phyloP scores from a whole-genome alignment of 257 asterid genomes.

The Nicotiana tabacum region DNA sequence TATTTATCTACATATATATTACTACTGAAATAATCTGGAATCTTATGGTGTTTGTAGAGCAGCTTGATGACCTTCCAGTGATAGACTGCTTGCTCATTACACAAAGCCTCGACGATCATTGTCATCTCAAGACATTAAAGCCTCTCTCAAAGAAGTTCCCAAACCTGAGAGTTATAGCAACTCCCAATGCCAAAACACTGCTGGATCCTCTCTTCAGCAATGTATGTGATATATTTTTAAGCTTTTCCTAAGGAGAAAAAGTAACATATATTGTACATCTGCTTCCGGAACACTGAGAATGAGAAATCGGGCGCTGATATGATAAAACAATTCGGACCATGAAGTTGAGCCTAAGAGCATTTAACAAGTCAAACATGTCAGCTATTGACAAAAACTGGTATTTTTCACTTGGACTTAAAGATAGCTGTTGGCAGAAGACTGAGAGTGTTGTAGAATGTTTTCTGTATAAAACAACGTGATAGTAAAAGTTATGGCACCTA shows the following conservation, averaged over 20 bases:
- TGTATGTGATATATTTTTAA: conserved; percentile 37
- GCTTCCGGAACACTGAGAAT: not conserved
- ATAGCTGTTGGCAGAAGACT: not conserved
- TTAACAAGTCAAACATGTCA: not conserved
- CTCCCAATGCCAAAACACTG: conserved; percentile 74
- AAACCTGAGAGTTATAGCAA: conserved; percentile 63
- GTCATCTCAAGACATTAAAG: conserved; percentile 78
- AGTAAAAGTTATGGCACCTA: not conserved
- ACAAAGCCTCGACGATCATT: conserved; percentile 96
- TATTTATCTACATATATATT: not conserved
- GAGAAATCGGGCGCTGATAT: not conserved
- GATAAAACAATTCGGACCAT: not conserved
- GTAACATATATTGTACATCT: not conserved
- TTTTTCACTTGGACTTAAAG: not conserved
- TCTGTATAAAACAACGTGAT: not conserved
- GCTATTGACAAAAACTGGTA: not conserved
- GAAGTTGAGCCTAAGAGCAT: too few species aligned
- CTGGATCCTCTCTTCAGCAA: conserved; percentile 77
- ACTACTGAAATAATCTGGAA: conserved; percentile 2
- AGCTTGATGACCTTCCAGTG: conserved; percentile 86
- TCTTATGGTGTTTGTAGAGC: conserved; percentile 35
- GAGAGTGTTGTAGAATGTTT: not conserved
- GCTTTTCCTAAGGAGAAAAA: not conserved
- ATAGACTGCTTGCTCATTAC: conserved; percentile 77
- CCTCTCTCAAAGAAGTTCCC: conserved; percentile 76